These are phyloP conservation scores for Candida adriatica DNA, from an alignment of 805 yeast genomes.

Conservation along the genomic window DNA sequence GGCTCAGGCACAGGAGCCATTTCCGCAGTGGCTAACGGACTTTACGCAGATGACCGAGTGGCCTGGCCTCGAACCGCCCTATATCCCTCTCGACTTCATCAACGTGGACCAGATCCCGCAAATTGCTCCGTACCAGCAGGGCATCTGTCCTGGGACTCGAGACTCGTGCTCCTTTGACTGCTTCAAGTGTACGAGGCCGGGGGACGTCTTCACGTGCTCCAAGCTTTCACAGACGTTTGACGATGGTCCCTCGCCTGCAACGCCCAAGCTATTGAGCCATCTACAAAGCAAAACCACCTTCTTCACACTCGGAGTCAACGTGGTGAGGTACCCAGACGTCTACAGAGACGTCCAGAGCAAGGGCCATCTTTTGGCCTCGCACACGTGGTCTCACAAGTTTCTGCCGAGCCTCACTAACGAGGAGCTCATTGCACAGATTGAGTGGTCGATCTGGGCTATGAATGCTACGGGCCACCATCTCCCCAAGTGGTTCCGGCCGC, in stretches of 20 bases:
- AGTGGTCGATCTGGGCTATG: conserved; percentile 98
- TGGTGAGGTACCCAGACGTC: conserved; percentile 68
- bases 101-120: conserved; percentile 48
- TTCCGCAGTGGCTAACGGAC: conserved; percentile 75
- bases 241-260: conserved; percentile 84
- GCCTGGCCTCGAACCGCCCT: conserved; percentile 89
- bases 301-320: conserved; percentile 79
- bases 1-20: conserved; percentile 33
- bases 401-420: conserved; percentile 75
- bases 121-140: conserved; percentile 43
- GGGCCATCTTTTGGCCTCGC: conserved; percentile 83
- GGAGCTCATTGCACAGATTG: conserved; percentile 77
- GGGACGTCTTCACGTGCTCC: conserved; percentile 73
- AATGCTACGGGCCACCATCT: conserved; percentile 84
- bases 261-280: conserved; percentile 50
- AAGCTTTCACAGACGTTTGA: conserved; percentile 83
- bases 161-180: conserved; percentile 81
- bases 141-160: conserved; percentile 50
- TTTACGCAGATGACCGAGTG: conserved; percentile 69
- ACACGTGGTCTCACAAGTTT: conserved; percentile 89
- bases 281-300: conserved; percentile 62
- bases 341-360: conserved; percentile 45
- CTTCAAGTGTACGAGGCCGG: conserved; percentile 63
- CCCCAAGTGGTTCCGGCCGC: conserved; percentile 95
- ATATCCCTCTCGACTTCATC: conserved; percentile 71